These are phyloP conservation scores for Aspergillus sp. DNA, from an alignment of 2,329 filamentous ascomycete species.

Conservation along the genomic window DNA sequence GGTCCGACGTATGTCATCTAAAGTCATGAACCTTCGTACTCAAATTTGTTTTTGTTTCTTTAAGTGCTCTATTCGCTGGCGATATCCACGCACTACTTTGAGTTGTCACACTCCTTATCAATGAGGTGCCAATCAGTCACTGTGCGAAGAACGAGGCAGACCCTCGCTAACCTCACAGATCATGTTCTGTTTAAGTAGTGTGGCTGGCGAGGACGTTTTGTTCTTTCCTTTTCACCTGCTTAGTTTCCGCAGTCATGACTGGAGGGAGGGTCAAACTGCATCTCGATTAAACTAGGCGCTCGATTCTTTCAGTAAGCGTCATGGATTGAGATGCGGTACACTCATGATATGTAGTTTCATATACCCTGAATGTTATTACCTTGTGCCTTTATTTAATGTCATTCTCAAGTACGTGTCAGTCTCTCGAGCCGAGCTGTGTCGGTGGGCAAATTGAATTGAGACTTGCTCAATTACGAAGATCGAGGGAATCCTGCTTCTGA, in stretches of 20 bases:
- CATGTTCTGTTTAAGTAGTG: constrained; percentile 29
- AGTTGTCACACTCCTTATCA: constrained; percentile 83
- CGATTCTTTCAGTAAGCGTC: constrained; percentile 29
- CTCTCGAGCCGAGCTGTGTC: too few species aligned
- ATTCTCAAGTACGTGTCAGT: too few species aligned
- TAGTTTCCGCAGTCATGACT: constrained; percentile 26
- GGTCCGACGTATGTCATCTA: neutral
- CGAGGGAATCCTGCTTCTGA: too few species aligned
- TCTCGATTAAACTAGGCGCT: constrained; percentile 28
- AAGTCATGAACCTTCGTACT: neutral
- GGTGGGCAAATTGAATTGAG: too few species aligned
- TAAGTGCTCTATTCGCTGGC: neutral
- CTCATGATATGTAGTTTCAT: neutral
- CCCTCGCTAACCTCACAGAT: constrained; percentile 37
- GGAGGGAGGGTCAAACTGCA: constrained; percentile 35
- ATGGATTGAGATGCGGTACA: constrained; percentile 4
- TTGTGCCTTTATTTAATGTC: too few species aligned
- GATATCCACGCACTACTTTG: constrained; percentile 77
- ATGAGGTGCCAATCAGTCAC: constrained; percentile 95
- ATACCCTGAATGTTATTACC: neutral
- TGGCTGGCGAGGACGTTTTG: constrained; percentile 35
- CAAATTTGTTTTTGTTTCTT: neutral
- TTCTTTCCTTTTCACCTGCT: constrained; percentile 28
- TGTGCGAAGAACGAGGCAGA: constrained; percentile 74
- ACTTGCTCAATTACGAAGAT: too few species aligned